Percentiles rank a stretch among this genome's conserved stretches.
These are phyloP conservation scores for Fusarium brevicatenulatum DNA, from an alignment of 2,329 filamentous ascomycete species.

Conservation along the genomic window DNA sequence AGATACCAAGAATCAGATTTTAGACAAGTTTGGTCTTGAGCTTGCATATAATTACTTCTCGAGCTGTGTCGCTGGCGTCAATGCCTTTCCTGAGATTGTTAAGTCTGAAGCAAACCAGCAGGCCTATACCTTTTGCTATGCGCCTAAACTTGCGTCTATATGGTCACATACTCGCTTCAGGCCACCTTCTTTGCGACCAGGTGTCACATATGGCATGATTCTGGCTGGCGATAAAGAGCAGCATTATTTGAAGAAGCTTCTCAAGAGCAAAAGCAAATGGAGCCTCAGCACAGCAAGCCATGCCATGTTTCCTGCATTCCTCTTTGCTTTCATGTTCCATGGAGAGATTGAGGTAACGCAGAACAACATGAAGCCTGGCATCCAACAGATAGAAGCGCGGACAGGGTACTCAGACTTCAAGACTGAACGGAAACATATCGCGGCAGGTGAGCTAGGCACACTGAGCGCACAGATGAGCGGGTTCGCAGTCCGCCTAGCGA, in stretches of 20 bases:
- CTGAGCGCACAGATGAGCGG: slow-evolving; percentile 51
- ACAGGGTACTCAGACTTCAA: slow-evolving; percentile 51
- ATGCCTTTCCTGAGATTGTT: slow-evolving; percentile 35
- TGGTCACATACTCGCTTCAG: slow-evolving; percentile 48
- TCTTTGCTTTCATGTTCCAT: slow-evolving; percentile 49
- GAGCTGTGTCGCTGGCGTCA: slow-evolving; percentile 49
- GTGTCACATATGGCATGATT: slow-evolving; percentile 47
- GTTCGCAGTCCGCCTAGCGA: slow-evolving; percentile 51
- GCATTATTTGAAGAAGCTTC: slow-evolving; percentile 29
- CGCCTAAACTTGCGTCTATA: slow-evolving; percentile 51
- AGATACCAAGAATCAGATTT: slow-evolving; percentile 26
- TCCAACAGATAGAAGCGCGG: slow-evolving; percentile 49
- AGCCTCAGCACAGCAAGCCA: slow-evolving; percentile 39
- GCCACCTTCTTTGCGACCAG: slow-evolving; percentile 2
- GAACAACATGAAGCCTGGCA: slow-evolving; percentile 45
- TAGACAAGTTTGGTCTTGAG: slow-evolving; percentile 44
- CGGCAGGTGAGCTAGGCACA: slow-evolving; percentile 44
- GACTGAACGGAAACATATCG: slow-evolving; percentile 41
- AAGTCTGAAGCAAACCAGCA: slow-evolving; percentile 17
- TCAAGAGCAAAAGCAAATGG: slow-evolving; percentile 46
- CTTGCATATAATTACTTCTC: slow-evolving; percentile 49
- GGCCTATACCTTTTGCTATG: slow-evolving; percentile 50
- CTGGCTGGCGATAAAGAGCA: slow-evolving; percentile 45
- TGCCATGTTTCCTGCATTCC: slow-evolving; percentile 51
- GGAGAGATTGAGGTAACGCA: slow-evolving; percentile 49